Percentiles rank a stretch among this genome's conserved stretches.
Conservation (phyloP, 208 protist species). For the Crithidia acanthocephali region DNA sequence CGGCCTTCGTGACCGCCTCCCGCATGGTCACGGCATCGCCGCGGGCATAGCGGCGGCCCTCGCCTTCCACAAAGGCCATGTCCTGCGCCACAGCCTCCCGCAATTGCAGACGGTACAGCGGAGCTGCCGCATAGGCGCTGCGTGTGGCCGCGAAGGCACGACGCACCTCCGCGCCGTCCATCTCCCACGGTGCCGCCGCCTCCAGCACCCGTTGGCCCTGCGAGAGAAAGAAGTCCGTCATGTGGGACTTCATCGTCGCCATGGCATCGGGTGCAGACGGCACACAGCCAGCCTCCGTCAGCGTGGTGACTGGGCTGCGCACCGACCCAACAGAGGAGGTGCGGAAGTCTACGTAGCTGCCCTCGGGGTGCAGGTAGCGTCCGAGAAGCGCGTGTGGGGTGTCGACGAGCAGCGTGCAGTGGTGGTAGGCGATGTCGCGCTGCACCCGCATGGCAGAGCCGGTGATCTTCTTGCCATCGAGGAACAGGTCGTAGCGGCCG, state of each 20-base stretch:
- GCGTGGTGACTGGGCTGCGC: slow-evolving; percentile 75
- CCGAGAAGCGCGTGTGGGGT: slow-evolving; percentile 43
- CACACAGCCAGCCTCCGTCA: slow-evolving; percentile 30
- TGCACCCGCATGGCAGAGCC: slow-evolving; percentile 92
- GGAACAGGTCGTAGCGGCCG: slow-evolving; percentile 77
- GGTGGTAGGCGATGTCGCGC: slow-evolving; percentile 80
- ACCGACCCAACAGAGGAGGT: slow-evolving; percentile 66
- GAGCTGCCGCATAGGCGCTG: neutral
- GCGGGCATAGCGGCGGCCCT: slow-evolving; percentile 32
- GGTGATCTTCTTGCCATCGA: slow-evolving; percentile 85
- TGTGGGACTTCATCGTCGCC: slow-evolving; percentile 16
- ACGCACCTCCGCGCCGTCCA: slow-evolving; percentile 10
- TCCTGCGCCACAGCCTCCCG: slow-evolving; percentile 25
- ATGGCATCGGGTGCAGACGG: slow-evolving; percentile 16
- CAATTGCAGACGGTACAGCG: slow-evolving; percentile 18
- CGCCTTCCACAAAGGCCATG: slow-evolving; percentile 51
- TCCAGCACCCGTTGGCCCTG: slow-evolving; percentile 35
- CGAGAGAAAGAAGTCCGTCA: slow-evolving; percentile 52
- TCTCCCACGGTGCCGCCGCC: slow-evolving; percentile 41
- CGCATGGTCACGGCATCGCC: slow-evolving; percentile 41
- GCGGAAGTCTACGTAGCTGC: slow-evolving; percentile 50
- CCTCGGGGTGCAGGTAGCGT: slow-evolving; percentile 61
- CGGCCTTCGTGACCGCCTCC: slow-evolving; percentile 45
- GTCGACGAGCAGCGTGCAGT: slow-evolving; percentile 85
- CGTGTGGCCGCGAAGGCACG: neutral